A percentile compares a stretch with the other conserved stretches of the same genome.
phyloP scores from a whole-genome alignment of 2,329 filamentous ascomycete genomes.

The Madurella fahalii region DNA sequence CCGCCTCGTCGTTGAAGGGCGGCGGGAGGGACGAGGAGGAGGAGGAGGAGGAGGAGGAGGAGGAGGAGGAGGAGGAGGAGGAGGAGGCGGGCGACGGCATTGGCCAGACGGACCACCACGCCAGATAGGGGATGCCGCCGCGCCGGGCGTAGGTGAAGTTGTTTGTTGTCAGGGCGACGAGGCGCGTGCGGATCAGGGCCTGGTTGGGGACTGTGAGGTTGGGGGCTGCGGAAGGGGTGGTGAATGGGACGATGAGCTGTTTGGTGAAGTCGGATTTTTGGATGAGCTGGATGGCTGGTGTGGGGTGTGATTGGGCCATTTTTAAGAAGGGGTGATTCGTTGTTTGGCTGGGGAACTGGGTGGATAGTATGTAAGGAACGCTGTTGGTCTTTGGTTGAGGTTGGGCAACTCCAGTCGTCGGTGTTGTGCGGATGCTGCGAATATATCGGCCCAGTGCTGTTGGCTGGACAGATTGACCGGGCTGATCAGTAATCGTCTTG shows the following conservation, averaged over 20 bases:
- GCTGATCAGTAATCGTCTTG: no score
- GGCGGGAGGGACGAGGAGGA: not conserved
- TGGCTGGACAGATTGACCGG: no score
- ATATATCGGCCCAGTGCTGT: no score
- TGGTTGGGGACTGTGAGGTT: not conserved
- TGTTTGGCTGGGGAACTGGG: no score
- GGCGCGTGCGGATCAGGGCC: constrained; percentile 7
- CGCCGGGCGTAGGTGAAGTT: constrained; percentile 12
- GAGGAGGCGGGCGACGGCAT: constrained; percentile 1
- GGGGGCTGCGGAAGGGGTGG: not conserved
- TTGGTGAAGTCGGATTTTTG: not conserved
- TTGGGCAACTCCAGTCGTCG: no score
- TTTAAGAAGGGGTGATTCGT: no score
- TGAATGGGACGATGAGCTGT: not conserved
- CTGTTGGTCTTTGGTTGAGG: no score
- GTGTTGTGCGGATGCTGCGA: no score
- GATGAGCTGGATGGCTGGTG: not conserved
- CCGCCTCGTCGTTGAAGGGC: not conserved
- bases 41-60: no score
- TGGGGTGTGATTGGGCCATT: no score
- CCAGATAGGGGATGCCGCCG: constrained; percentile 3
- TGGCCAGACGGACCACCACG: constrained; percentile 11
- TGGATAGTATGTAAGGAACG: no score
- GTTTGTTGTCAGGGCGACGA: constrained; percentile 14
- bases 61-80: no score